These are phyloP conservation scores for Astraeus odoratus DNA, from an alignment of 768 basidiomycete species.

Conservation along the genomic window DNA sequence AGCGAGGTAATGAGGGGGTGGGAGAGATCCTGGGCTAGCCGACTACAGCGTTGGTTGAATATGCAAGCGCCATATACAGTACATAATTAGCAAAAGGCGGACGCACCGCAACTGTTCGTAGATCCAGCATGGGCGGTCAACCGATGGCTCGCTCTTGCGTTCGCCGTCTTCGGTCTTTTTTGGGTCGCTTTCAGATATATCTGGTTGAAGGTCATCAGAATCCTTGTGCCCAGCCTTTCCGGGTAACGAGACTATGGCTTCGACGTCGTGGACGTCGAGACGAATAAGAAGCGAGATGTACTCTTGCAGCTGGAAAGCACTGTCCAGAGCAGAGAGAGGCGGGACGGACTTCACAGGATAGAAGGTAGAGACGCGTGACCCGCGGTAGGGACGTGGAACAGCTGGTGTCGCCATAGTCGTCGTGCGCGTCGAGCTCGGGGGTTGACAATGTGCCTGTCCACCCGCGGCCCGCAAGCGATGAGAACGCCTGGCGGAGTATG, in stretches of 20 bases:
- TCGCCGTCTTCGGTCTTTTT: conserved; percentile 25
- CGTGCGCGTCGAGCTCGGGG: conserved; percentile 6
- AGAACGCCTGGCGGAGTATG: not conserved
- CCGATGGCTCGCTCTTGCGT: conserved; percentile 43
- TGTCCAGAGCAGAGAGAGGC: conserved; percentile 68
- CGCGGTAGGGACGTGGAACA: conserved; percentile 64
- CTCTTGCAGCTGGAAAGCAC: conserved; percentile 92
- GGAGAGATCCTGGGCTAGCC: conserved; percentile 81
- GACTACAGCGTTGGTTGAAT: conserved; percentile 36
- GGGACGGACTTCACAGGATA: conserved; percentile 72
- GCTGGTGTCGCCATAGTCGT: conserved; percentile 31
- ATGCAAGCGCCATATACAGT: not conserved
- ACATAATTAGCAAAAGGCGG: no score
- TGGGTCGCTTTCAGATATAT: conserved; percentile 24
- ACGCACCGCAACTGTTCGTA: conserved; percentile 58
- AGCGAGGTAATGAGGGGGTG: conserved; percentile 80
- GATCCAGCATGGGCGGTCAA: conserved; percentile 83
- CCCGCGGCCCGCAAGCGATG: not conserved
- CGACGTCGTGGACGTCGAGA: conserved; percentile 82
- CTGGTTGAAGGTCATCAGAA: conserved; percentile 13
- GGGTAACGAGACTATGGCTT: conserved; percentile 73
- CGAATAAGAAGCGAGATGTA: conserved; percentile 87
- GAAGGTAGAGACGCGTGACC: conserved; percentile 73
- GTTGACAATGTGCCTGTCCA: conserved; percentile 3
- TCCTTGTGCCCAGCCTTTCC: conserved; percentile 33